Percentiles rank a stretch among this genome's conserved stretches.
Evolutionary conservation across 441 rosid genomes (phyloP).

Genomic region (Euphorbia celastroides): DNA sequence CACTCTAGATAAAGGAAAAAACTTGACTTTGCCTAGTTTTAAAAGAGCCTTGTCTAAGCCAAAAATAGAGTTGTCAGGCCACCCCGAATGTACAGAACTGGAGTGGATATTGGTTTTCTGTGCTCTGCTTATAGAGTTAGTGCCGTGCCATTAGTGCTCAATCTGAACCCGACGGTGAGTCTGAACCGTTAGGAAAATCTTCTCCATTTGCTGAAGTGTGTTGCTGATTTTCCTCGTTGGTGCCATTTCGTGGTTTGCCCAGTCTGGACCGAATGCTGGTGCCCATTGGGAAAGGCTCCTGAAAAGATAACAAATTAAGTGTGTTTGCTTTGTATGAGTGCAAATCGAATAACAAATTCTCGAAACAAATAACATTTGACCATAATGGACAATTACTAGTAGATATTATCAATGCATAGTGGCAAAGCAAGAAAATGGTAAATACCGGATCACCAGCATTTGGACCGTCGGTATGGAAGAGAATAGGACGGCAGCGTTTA

Average conservation of each 20-base stretch:
- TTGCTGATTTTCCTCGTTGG: constrained; percentile 30
- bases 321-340: neutral
- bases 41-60: constrained; percentile 30
- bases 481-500: constrained; percentile 70
- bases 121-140: constrained; percentile 37
- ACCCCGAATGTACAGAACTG: constrained; percentile 47
- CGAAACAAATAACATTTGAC: too few species aligned
- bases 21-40: constrained; percentile 24
- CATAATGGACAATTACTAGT: too few species aligned
- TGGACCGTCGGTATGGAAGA: constrained; percentile 66
- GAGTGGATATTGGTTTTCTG: constrained; percentile 33
- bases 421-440: too few species aligned
- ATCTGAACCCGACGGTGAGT: constrained; percentile 34
- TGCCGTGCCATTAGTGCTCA: constrained; percentile 35
- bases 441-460: constrained; percentile 76
- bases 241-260: constrained; percentile 36
- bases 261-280: constrained; percentile 49
- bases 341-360: too few species aligned
- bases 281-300: constrained; percentile 74
- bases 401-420: too few species aligned
- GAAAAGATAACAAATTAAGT: neutral
- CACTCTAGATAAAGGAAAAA: constrained; percentile 23
- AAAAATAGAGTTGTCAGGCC: constrained; percentile 32
- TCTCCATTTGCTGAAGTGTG: constrained; percentile 33
- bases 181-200: constrained; percentile 31